These are phyloP conservation scores for Agaricus blazei DNA, from an alignment of 768 basidiomycete species.

Conservation along the genomic window DNA sequence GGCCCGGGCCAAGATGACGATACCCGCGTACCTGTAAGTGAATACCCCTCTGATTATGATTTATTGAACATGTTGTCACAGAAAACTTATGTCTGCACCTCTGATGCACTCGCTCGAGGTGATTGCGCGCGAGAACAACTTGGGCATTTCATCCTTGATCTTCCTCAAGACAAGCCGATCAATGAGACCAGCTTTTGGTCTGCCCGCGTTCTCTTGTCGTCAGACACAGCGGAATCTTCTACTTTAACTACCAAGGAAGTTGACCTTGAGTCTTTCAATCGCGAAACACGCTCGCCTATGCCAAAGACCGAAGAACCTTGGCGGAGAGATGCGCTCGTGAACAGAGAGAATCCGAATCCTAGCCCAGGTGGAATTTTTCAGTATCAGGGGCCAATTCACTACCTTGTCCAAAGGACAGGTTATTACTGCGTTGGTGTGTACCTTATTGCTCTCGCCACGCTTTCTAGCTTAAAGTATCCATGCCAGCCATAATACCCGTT, in stretches of 20 bases:
- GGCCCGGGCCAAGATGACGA: slow-evolving; percentile 33
- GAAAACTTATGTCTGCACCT: slow-evolving; percentile 94
- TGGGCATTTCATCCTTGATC: slow-evolving; percentile 85
- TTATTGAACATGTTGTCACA: slow-evolving; percentile 35
- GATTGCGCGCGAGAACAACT: slow-evolving; percentile 67
- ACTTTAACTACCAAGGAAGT: slow-evolving; percentile 30
- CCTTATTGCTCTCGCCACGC: background rate
- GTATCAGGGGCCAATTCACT: slow-evolving; percentile 74
- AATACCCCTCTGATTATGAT: background rate
- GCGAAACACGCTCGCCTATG: slow-evolving; percentile 41
- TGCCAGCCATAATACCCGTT: slow-evolving; percentile 79
- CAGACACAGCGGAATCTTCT: slow-evolving; percentile 20
- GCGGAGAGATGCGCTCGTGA: slow-evolving; percentile 23
- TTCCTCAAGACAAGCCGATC: slow-evolving; percentile 55
- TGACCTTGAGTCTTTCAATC: slow-evolving; percentile 46
- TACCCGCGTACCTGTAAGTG: slow-evolving; percentile 61
- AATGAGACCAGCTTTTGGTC: slow-evolving; percentile 88
- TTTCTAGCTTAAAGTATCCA: background rate
- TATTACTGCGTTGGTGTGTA: slow-evolving; percentile 92
- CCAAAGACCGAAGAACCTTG: slow-evolving; percentile 41
- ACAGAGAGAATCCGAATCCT: slow-evolving; percentile 30
- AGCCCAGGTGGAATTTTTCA: slow-evolving; percentile 44
- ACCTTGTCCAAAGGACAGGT: slow-evolving; percentile 80
- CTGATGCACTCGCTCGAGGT: slow-evolving; percentile 64
- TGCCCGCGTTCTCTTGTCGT: slow-evolving; percentile 62